A percentile compares a stretch with the other conserved stretches of the same genome.
Conservation (phyloP, 768 basidiomycete species). For the Cystobasidium tubakii region DNA sequence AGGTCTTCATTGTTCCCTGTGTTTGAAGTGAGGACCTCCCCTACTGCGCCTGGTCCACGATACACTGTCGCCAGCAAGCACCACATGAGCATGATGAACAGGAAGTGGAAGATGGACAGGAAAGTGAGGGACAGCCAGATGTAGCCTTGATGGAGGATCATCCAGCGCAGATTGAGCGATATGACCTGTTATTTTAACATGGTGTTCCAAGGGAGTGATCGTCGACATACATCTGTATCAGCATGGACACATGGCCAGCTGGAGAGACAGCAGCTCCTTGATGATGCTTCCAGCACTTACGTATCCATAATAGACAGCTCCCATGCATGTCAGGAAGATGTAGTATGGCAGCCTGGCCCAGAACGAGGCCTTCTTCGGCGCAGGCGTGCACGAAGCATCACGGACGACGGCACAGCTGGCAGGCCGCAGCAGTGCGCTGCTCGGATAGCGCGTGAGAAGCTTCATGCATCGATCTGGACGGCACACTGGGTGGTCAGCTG, state of each 20-base stretch:
- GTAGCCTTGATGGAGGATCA: conserved; percentile 17
- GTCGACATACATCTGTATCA: no score
- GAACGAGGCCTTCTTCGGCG: conserved; percentile 18
- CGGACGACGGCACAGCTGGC: background rate
- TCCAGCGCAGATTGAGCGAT: conserved; percentile 18
- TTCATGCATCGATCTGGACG: conserved; percentile 9
- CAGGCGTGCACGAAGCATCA: conserved; percentile 1
- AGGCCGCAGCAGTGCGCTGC: background rate
- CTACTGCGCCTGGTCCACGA: conserved; percentile 26
- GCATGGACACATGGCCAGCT: no score
- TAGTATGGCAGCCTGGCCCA: conserved; percentile 27
- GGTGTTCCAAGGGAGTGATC: no score
- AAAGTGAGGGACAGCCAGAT: conserved; percentile 4
- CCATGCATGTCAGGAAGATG: conserved; percentile 5
- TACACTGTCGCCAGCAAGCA: background rate
- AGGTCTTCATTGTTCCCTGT: conserved; percentile 4
- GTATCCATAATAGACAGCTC: conserved; percentile 27
- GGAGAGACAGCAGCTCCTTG: no score
- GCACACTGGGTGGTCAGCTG: background rate
- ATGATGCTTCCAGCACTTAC: conserved; percentile 5
- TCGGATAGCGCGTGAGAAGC: conserved; percentile 8
- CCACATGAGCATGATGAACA: conserved; percentile 26
- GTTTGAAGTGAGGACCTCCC: background rate
- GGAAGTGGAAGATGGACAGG: conserved; percentile 21
- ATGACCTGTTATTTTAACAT: no score